Evolutionary conservation across 1,284 basidiomycete genomes (phyloP).

Genomic region (Sanghuangporus weigelae): DNA sequence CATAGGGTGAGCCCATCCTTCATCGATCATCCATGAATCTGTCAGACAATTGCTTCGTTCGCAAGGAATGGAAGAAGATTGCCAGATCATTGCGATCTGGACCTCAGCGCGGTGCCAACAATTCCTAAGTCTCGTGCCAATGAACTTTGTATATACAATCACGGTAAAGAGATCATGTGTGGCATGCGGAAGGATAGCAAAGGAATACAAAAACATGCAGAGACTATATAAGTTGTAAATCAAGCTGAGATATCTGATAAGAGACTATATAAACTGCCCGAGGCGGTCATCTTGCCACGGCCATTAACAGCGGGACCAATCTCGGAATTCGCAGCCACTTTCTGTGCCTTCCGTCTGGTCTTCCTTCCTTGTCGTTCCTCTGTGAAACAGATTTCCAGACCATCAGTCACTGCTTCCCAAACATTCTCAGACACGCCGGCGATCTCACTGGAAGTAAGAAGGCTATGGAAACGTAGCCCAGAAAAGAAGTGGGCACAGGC

Average conservation of each 20-base stretch:
- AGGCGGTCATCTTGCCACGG: background rate
- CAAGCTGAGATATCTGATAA: constrained; percentile 9
- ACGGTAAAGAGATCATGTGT: background rate
- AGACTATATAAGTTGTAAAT: background rate
- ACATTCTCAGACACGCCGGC: constrained; percentile 29
- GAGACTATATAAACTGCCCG: constrained; percentile 8
- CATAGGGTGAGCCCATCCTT: constrained; percentile 45
- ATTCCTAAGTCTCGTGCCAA: background rate
- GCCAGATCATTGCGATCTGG: constrained; percentile 3
- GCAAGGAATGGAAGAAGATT: constrained; percentile 17
- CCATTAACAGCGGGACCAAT: background rate
- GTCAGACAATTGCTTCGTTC: background rate
- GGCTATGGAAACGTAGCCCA: constrained; percentile 50
- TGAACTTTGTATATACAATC: background rate
- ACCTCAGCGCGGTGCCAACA: background rate
- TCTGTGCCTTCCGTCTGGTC: constrained; percentile 9
- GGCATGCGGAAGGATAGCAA: background rate
- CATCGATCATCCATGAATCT: background rate
- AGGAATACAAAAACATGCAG: background rate
- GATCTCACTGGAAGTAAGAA: constrained; percentile 30
- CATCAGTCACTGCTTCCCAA: constrained; percentile 44
- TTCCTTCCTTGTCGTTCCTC: constrained; percentile 32
- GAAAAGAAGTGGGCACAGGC: constrained; percentile 47
- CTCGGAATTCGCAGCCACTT: background rate
- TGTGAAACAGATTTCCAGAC: constrained; percentile 45